Base-by-base conservation (phyloP, 2,329 filamentous ascomycete genomes). In the Fusarium sp. region DNA sequence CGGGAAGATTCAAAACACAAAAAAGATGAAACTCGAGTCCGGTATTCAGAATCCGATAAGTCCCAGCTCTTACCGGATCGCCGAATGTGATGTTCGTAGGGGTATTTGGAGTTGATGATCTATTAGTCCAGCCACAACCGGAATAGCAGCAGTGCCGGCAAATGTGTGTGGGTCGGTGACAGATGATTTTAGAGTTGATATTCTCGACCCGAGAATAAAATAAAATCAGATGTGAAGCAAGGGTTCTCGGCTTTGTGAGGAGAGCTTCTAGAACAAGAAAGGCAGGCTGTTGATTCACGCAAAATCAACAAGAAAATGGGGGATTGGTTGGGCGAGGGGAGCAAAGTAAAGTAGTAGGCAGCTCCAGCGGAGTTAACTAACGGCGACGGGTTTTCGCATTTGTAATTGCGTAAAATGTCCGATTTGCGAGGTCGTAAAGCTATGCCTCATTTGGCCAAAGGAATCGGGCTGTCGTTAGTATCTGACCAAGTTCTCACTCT, bases 91-190 rank as follows among this genome's bases (percentile, higher is more conserved):
- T 44, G 57, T 60, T 55, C 56, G 63, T 64, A 63, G 61, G 65
- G 57, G 59, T 71, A 45, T 57, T 66, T 60, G 28, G 48, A 72
- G 44, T 68, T 71, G 72, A 31, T 61, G 51, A 50, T 67, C 41
- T 74, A 54, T 77, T 75, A 76, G 74, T 76, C 48, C 58, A 72
- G 72, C 70, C 70, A 75, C 74, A 75, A 68, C 61, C 62, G 51
- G 68, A 75, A 65, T 72, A 65, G 67, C 57, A 70, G 67, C 54
- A 61, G 54, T 66, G 65, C 56, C 64, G 70, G 56, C 58, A 47
- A 65, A 71, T 58, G 60, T 61, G 60, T 69, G 75, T 76, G 74
- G 75, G 76, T 72, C 72, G 53, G 71, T 70, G 51, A 71, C 64
- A 54, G 62, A 69, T 58, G 64, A 61, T 48, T 38, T 56, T 48